Evolutionary conservation across 108 stramenopile genomes (phyloP).

Genomic region (Fragilaria crotonensis): DNA sequence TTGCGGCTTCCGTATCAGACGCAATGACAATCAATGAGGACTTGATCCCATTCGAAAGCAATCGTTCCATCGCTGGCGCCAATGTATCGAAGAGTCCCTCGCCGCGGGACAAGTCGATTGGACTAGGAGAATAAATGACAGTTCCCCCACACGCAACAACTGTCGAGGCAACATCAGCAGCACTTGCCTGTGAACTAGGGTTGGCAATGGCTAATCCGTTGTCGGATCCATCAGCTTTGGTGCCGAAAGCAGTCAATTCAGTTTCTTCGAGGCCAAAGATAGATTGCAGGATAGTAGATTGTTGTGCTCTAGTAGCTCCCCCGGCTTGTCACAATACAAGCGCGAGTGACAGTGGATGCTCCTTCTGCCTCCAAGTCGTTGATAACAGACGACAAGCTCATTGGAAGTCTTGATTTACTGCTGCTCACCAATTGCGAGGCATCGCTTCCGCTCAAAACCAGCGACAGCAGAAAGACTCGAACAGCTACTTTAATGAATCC

Average conservation of each 20-base stretch:
- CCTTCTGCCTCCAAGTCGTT: constrained; percentile 73
- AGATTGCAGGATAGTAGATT: constrained; percentile 18
- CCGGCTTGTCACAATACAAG: constrained; percentile 60
- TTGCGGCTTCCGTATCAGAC: constrained; percentile 13
- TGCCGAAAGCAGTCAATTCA: constrained; percentile 63
- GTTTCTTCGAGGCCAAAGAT: constrained; percentile 37
- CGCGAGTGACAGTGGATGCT: constrained; percentile 45
- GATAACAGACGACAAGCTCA: constrained; percentile 73
- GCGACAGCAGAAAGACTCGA: too few relatives aligned
- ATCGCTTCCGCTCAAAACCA: too few relatives aligned
- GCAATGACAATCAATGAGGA: constrained; percentile 44
- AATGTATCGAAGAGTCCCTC: constrained; percentile 74
- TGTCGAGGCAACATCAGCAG: constrained; percentile 52
- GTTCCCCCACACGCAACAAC: constrained; percentile 70
- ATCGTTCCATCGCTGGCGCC: constrained; percentile 68
- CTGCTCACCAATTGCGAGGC: constrained; percentile 37
- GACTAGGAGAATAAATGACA: constrained; percentile 56
- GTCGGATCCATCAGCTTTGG: constrained; percentile 22
- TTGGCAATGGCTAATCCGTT: constrained; percentile 60
- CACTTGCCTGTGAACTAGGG: constrained; percentile 20
- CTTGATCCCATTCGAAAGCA: too few relatives aligned
- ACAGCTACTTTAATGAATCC: too few relatives aligned
- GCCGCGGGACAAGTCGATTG: constrained; percentile 54
- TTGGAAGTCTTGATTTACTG: constrained; percentile 59
- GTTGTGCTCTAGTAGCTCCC: constrained; percentile 37